A percentile compares a stretch with the other conserved stretches of the same genome.
These are phyloP conservation scores for Euphorbia tirucalli DNA, from an alignment of 345 rosid species.

Conservation along the genomic window DNA sequence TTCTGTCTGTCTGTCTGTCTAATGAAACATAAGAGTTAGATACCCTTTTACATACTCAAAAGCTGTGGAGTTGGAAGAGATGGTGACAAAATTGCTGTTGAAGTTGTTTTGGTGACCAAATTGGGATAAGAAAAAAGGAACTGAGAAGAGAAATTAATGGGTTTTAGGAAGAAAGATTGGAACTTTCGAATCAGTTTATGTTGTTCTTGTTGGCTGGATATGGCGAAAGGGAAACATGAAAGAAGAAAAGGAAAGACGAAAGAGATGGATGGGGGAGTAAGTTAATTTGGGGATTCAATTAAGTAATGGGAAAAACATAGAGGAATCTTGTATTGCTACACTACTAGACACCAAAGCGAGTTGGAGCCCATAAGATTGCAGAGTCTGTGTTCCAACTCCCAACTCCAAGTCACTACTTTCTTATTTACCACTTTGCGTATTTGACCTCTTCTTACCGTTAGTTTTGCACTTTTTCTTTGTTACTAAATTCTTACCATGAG, in stretches of 20 bases:
- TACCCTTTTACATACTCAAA: slow-evolving; percentile 30
- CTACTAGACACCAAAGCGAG: slow-evolving; percentile 39
- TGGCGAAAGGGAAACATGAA: neutral
- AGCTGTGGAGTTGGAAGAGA: slow-evolving; percentile 25
- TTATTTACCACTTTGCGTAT: too few species aligned
- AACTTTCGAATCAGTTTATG: neutral
- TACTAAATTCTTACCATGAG: too few species aligned
- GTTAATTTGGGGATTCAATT: neutral
- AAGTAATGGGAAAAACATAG: neutral
- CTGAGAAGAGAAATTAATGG: neutral
- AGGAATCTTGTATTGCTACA: slow-evolving; percentile 33
- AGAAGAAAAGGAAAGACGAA: neutral
- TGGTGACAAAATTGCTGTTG: slow-evolving; percentile 60
- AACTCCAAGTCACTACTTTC: neutral
- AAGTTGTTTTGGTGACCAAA: slow-evolving; percentile 71
- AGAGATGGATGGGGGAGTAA: neutral
- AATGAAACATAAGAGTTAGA: neutral
- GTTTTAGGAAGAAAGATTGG: neutral
- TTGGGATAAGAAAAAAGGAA: slow-evolving; percentile 19
- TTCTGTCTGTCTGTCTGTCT: too few species aligned
- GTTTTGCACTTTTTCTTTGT: too few species aligned
- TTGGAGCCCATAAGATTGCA: slow-evolving; percentile 29
- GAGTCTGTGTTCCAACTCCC: neutral
- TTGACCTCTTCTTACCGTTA: slow-evolving; percentile 4
- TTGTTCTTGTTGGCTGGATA: too few species aligned